Evolutionary conservation across 768 basidiomycete genomes (phyloP), one percentile per base, ranked within the genome.

Genomic region (Sporobolomyces roseus): DNA sequence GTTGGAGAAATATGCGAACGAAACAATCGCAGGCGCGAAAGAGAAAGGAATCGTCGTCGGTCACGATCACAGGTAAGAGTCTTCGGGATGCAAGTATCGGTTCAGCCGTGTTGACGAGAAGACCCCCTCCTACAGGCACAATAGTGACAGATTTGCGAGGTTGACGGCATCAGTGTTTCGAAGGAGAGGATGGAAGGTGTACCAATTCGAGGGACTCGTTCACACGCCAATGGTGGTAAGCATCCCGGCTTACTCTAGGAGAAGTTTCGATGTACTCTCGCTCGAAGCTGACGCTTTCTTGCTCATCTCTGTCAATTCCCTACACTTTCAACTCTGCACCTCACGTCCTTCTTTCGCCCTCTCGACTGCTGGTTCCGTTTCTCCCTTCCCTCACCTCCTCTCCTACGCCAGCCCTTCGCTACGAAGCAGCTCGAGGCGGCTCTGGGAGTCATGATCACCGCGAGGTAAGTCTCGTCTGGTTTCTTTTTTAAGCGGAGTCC

Each of bases 391-490:
- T n/a, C n/a, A n/a, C n/a, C n/a, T n/a, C n/a, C n/a, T n/a, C n/a
- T n/a, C 38, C 38, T 35, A 35, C 70, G 17, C 5, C 43, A 70
- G 65, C 91, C 91, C 0, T 93, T 91, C 77, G 83, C 84, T 32
- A 83, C 91, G 19, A 86, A 85, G 72, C 80, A 78, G 58, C 75
- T 90, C 52, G 80, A 80, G 16, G 90, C 91, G 4, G 86, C 87
- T 2, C 87, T 88, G 67, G 91, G 91, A 25, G 85, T 93, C 4
- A 93, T 93, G 91, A 88, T 93, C 56, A 93, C 91, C 71, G 58
- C 58, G 30, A 60, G 58, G 58, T 60, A 27, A 48, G 45, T 27
- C 25, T 4, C 27, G 13, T 52, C 14, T 29, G 50, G 16, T 33
- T 13, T 21, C 25, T 9, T 41, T 9, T 17, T 9, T 41, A 9